Percentiles rank a stretch among this genome's conserved stretches.
Conservation (phyloP, 768 basidiomycete species). For the Fomitopsis pulvina region DNA sequence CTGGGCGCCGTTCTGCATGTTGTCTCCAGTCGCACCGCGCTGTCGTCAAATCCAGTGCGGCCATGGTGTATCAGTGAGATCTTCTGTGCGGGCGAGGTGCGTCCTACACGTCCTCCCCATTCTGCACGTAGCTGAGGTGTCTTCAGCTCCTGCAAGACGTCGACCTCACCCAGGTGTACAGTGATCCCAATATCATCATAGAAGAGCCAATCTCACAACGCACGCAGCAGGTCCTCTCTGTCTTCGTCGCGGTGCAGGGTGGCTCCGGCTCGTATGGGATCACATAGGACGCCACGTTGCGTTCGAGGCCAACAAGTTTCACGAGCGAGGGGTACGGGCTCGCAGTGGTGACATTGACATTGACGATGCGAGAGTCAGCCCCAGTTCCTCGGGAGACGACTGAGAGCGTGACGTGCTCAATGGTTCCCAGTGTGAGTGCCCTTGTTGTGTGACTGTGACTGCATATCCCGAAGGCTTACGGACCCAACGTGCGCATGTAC, state of each 20-base stretch:
- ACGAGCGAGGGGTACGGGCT: slow-evolving; percentile 83
- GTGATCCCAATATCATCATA: slow-evolving; percentile 84
- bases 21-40: background rate
- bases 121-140: background rate
- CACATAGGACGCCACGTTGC: slow-evolving; percentile 53
- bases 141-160: slow-evolving; percentile 77
- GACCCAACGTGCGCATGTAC: background rate
- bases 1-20: background rate
- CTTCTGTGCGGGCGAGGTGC: slow-evolving; percentile 73
- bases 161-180: slow-evolving; percentile 65
- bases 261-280: slow-evolving; percentile 25
- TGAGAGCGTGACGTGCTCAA: slow-evolving; percentile 53
- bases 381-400: slow-evolving; percentile 68
- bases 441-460: no score
- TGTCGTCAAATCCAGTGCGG: slow-evolving; percentile 45
- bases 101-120: slow-evolving; percentile 19
- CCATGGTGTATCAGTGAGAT: slow-evolving; percentile 73
- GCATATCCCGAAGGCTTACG: background rate
- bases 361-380: slow-evolving; percentile 64
- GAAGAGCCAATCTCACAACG: slow-evolving; percentile 79
- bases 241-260: slow-evolving; percentile 46
- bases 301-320: slow-evolving; percentile 74
- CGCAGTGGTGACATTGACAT: slow-evolving; percentile 47
- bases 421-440: slow-evolving; percentile 30
- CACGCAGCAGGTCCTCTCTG: slow-evolving; percentile 58